Evolutionary conservation across 2,329 filamentous ascomycete genomes (phyloP).

Genomic region (Penicillium concentricum): DNA sequence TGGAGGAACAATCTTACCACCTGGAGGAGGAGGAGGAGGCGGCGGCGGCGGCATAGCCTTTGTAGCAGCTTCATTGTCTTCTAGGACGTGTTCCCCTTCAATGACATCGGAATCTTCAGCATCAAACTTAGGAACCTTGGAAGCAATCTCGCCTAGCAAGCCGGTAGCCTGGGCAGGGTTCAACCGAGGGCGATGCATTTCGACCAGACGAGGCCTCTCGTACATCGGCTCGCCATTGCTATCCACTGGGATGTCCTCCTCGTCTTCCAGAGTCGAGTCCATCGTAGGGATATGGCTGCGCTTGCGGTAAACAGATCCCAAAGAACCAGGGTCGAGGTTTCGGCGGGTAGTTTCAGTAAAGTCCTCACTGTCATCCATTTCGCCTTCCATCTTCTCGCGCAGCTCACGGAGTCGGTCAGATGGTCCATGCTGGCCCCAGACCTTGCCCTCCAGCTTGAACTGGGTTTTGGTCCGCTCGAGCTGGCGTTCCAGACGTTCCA

Average conservation of each 20-base stretch:
- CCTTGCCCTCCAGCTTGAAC: conserved; percentile 91
- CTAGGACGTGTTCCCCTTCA: conserved; percentile 6
- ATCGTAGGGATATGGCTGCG: conserved; percentile 43
- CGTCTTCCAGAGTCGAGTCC: conserved; percentile 37
- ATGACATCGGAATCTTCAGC: conserved; percentile 20
- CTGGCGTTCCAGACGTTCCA: conserved; percentile 92
- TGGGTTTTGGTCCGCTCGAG: conserved; percentile 96
- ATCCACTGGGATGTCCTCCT: conserved; percentile 48
- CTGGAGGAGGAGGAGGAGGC: conserved; percentile 14
- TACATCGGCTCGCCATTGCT: conserved; percentile 63
- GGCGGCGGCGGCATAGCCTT: conserved; percentile 13
- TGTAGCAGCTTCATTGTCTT: conserved; percentile 13
- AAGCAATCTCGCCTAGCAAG: conserved; percentile 69
- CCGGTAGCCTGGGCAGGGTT: conserved; percentile 62
- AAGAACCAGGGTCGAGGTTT: conserved; percentile 69
- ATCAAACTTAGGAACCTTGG: conserved; percentile 75
- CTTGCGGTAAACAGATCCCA: conserved; percentile 68
- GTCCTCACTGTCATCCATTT: conserved; percentile 51
- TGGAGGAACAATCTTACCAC: conserved; percentile 17
- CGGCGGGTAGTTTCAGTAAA: conserved; percentile 56
- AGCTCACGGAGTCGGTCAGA: conserved; percentile 90
- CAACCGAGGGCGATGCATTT: conserved; percentile 68
- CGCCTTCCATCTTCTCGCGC: conserved; percentile 88
- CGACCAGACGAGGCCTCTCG: conserved; percentile 76
- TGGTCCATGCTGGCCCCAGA: conserved; percentile 83